These are phyloP conservation scores for Hymenoscyphus fructigenus DNA, from an alignment of 2,329 filamentous ascomycete genomes.

Conservation along the genomic window DNA sequence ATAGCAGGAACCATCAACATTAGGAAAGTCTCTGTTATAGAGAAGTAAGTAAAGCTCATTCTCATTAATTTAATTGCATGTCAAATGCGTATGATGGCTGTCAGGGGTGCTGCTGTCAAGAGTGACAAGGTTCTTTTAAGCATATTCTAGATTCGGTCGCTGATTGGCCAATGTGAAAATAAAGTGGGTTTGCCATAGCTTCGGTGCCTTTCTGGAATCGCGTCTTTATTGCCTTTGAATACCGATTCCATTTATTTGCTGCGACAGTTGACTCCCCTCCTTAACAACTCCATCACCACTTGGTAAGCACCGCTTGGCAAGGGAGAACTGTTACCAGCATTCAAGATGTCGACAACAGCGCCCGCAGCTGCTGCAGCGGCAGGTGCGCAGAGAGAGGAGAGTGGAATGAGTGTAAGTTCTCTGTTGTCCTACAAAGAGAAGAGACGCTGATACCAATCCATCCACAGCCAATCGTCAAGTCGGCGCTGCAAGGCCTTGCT, in stretches of 20 bases:
- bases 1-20: not conserved
- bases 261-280: not conserved
- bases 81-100: no score
- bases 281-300: not conserved
- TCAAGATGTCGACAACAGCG: conserved; percentile 36
- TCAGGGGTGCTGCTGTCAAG: not conserved
- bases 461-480: conserved; percentile 35
- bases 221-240: not conserved
- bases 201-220: not conserved
- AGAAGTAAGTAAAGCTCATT: not conserved
- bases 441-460: conserved; percentile 18
- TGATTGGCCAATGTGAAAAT: not conserved
- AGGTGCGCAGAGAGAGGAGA: conserved; percentile 29
- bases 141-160: not conserved
- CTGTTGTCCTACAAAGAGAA: not conserved
- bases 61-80: no score
- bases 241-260: not conserved
- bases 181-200: not conserved
- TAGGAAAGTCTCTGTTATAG: not conserved
- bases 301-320: no score
- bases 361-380: conserved; percentile 34
- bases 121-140: not conserved
- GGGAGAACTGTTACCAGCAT: not conserved
- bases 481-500: conserved; percentile 51
- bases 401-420: conserved; percentile 35